Conservation (phyloP, 495 filamentous ascomycete species). For the Hyaloscypha bicolor region DNA sequence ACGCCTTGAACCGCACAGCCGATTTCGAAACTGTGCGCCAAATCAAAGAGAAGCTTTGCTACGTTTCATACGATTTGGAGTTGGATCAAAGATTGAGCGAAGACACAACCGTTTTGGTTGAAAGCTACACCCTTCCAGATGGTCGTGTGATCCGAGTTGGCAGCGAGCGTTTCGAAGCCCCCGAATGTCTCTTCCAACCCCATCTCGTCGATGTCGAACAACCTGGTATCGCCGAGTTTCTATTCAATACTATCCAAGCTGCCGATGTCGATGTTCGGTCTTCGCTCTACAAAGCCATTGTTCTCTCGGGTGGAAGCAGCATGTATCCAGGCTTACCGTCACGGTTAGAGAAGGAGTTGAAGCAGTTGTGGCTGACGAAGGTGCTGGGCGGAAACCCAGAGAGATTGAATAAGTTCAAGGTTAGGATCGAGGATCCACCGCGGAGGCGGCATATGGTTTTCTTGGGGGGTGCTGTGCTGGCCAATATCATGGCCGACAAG, state of each 20-base stretch:
- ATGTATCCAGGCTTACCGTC: constrained; percentile 98
- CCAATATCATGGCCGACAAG: constrained; percentile 98
- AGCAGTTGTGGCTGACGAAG: constrained; percentile 96
- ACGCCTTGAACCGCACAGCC: constrained; percentile 96
- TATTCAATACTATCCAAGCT: constrained; percentile 97
- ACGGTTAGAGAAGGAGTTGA: constrained; percentile 95
- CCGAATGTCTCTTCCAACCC: constrained; percentile 98
- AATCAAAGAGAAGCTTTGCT: constrained; percentile 99
- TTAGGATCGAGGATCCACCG: constrained; percentile 96
- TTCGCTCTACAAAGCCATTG: constrained; percentile 94
- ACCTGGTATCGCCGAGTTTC: constrained; percentile 91
- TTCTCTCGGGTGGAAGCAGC: constrained; percentile 92
- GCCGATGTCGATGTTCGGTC: constrained; percentile 94
- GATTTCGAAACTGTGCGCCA: constrained; percentile 99
- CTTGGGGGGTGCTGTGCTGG: constrained; percentile 92
- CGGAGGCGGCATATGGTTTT: constrained; percentile 98
- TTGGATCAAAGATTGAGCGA: constrained; percentile 94
- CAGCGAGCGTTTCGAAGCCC: constrained; percentile 95
- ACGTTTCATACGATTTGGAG: constrained; percentile 97
- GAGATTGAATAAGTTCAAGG: constrained; percentile 96
- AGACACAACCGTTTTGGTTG: constrained; percentile 96
- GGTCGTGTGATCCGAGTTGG: constrained; percentile 95
- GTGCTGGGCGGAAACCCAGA: constrained; percentile 89
- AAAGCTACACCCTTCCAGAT: constrained; percentile 95
- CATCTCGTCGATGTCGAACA: constrained; percentile 98